Evolutionary conservation across 495 filamentous ascomycete species (phyloP).

Genomic region (Xylaria acuta): DNA sequence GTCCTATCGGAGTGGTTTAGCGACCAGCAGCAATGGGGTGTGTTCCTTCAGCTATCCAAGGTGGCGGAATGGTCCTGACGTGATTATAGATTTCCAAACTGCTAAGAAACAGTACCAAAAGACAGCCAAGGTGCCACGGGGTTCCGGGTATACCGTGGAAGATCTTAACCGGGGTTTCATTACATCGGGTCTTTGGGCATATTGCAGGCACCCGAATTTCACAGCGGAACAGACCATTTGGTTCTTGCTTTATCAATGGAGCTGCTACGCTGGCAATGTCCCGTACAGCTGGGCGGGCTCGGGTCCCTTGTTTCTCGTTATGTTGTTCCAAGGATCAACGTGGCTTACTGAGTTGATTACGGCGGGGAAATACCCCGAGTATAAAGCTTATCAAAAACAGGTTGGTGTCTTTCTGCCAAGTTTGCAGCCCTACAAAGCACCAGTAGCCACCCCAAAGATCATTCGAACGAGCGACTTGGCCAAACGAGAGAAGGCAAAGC

Average conservation of each 20-base stretch:
- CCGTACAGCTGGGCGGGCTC: slow-evolving; percentile 78
- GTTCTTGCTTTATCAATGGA: slow-evolving; percentile 87
- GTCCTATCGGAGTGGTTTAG: slow-evolving; percentile 79
- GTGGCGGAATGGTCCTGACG: background rate
- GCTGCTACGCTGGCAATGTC: slow-evolving; percentile 70
- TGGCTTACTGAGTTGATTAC: slow-evolving; percentile 85
- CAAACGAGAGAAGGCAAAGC: slow-evolving; percentile 48
- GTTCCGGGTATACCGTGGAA: slow-evolving; percentile 59
- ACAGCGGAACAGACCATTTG: slow-evolving; percentile 91
- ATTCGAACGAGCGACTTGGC: slow-evolving; percentile 56
- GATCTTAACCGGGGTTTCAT: slow-evolving; percentile 94
- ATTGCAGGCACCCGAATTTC: slow-evolving; percentile 92
- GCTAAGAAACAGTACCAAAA: slow-evolving; percentile 79
- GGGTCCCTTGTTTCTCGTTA: slow-evolving; percentile 72
- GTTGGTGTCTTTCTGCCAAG: slow-evolving; percentile 85
- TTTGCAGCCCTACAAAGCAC: slow-evolving; percentile 44
- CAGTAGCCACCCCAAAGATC: slow-evolving; percentile 43
- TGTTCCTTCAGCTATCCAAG: slow-evolving; percentile 27
- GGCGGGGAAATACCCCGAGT: slow-evolving; percentile 84
- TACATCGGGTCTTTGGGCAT: slow-evolving; percentile 83
- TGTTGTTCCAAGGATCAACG: slow-evolving; percentile 88
- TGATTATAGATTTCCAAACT: slow-evolving; percentile 69
- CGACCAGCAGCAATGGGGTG: slow-evolving; percentile 93
- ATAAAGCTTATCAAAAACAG: slow-evolving; percentile 78
- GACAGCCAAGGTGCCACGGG: slow-evolving; percentile 70